phyloP scores from a whole-genome alignment of 106 monocot genomes.

The Dactylorhiza incarnata region DNA sequence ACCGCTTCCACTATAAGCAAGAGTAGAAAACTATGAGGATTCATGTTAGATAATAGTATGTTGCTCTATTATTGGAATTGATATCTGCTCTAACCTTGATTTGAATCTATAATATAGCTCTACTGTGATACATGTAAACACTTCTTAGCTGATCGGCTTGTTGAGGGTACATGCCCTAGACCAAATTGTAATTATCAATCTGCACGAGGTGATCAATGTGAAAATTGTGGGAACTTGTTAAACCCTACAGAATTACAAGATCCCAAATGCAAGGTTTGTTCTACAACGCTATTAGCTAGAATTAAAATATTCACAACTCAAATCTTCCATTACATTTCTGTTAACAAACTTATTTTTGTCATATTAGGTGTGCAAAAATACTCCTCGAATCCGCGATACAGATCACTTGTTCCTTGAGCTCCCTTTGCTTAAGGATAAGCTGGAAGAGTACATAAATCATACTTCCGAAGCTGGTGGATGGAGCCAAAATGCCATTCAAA shows the following conservation, averaged over 20 bases:
- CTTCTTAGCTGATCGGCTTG: conserved; percentile 90
- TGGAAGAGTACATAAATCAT: conserved; percentile 69
- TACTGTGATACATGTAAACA: conserved; percentile 75
- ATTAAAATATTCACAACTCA: neutral
- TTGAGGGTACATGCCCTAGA: conserved; percentile 88
- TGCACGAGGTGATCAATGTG: conserved; percentile 93
- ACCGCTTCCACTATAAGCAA: neutral
- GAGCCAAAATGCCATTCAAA: conserved; percentile 95
- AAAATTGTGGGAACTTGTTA: conserved; percentile 84
- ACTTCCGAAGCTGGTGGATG: conserved; percentile 63
- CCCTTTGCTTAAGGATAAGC: conserved; percentile 51
- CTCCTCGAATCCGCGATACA: conserved; percentile 78
- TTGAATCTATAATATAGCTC: conserved; percentile 40
- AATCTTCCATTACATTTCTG: neutral
- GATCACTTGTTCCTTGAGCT: conserved; percentile 93
- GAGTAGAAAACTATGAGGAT: neutral
- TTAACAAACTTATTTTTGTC: neutral
- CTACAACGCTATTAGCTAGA: neutral
- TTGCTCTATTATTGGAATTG: neutral
- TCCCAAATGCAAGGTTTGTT: conserved; percentile 86
- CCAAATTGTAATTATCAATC: conserved; percentile 63
- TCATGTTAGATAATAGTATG: neutral
- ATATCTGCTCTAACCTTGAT: neutral
- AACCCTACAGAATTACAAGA: conserved; percentile 86
- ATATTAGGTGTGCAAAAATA: conserved; percentile 56